Percentiles rank a stretch among this genome's conserved stretches.
Conservation (phyloP, 2,329 filamentous ascomycete species). For the Xylariales sp. region DNA sequence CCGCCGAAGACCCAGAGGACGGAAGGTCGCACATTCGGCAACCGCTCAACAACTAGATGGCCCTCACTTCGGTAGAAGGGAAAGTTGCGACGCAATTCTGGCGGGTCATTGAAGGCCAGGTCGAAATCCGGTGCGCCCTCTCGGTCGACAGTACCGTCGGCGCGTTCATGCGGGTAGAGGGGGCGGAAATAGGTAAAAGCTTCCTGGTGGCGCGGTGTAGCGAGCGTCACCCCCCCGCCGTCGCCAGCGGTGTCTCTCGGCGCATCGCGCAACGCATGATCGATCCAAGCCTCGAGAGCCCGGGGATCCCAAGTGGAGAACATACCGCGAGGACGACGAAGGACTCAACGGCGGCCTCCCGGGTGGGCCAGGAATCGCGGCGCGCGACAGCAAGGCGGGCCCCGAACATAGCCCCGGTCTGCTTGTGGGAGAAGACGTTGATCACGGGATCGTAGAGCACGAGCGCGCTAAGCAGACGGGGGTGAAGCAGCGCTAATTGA, state of each 20-base stretch:
- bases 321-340: constrained; percentile 68
- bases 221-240: constrained; percentile 70
- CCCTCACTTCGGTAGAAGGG: constrained; percentile 26
- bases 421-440: constrained; percentile 56
- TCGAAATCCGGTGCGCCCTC: constrained; percentile 27
- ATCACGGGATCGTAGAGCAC: constrained; percentile 85
- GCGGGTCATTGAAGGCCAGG: constrained; percentile 14
- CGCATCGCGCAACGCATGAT: constrained; percentile 76
- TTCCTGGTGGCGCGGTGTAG: constrained; percentile 86
- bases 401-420: constrained; percentile 49
- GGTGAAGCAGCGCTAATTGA: constrained; percentile 78
- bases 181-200: constrained; percentile 78
- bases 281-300: constrained; percentile 77
- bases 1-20: constrained; percentile 23
- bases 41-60: constrained; percentile 12
- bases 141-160: constrained; percentile 21
- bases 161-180: constrained; percentile 50
- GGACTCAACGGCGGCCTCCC: constrained; percentile 70
- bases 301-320: constrained; percentile 83
- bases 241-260: constrained; percentile 58
- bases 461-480: constrained; percentile 77
- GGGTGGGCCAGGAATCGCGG: constrained; percentile 83
- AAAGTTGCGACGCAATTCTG: constrained; percentile 3
- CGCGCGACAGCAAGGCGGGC: constrained; percentile 73
- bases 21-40: constrained; percentile 21